Evolutionary conservation across 192 early-diverging fungal genomes (phyloP), one percentile per base, ranked within the genome.

Genomic region (Polychytrium aggregatum): DNA sequence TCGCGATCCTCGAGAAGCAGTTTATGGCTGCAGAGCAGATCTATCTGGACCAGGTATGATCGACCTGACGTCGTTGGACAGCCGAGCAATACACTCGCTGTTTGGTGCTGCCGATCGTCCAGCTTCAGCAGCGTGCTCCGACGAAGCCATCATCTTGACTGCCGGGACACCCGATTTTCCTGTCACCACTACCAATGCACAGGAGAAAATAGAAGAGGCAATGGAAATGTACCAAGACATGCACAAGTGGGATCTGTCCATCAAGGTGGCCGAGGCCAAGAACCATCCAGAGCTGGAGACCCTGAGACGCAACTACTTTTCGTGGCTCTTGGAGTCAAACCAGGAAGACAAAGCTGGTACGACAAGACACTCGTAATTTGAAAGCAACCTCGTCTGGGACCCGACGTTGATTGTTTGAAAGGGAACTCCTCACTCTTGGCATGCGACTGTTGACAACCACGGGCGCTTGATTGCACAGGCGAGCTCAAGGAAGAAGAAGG

Each of bases 181-280:
- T 38, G 9, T 10, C n/a, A 58, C 7, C 34, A 37, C 33, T 29
- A 21, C 21, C n/a, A 11, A 11, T 21, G 14, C 24, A 37, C 41
- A 65, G 64, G 76, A 71, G 20, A 75, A 70, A 48, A 55, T 81
- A 14, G 77, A 81, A 41, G 78, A 80, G 31, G 78, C 73, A 39
- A 81, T 81, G 78, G 48, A 53, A 10, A 81, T 81, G 72, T 81
- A 81, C 57, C 78, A 81, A 57, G 76, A 79, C 37, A 58, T 81
- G 58, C 78, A 81, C 59, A 76, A 81, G 52, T 80, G 78, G 78
- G 59, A 81, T 42, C 50, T 70, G 41, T 79, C 71, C 4, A 81
- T 81, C 42, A 80, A 80, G 54, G 76, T 81, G 16, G 78, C 78
- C 7, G 78, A 81, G 46, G 38, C 63, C 25, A 77, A 70, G 41